Percentiles rank a stretch among this genome's conserved stretches.
Evolutionary conservation across 768 basidiomycete genomes (phyloP).

Genomic region (Lactarius evosmus): DNA sequence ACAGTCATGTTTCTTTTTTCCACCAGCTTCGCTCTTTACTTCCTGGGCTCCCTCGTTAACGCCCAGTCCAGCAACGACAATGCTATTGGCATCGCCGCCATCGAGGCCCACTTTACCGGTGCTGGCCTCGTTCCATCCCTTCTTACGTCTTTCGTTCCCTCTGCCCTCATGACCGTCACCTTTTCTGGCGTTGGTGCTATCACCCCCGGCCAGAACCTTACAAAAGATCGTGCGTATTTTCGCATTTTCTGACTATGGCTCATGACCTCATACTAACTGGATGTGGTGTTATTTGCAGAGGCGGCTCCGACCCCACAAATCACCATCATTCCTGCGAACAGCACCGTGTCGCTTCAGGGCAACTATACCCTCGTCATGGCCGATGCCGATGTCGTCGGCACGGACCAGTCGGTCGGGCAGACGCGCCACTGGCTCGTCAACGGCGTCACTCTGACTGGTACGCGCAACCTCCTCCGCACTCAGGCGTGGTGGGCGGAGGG

Average conservation of each 20-base stretch:
- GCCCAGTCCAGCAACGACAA: constrained; percentile 44
- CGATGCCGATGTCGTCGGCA: constrained; percentile 67
- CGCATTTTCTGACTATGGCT: not conserved
- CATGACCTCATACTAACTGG: not conserved
- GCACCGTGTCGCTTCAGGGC: constrained; percentile 44
- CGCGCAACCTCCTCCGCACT: constrained; percentile 14
- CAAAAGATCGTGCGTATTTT: constrained; percentile 50
- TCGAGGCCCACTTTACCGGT: constrained; percentile 65
- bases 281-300: constrained; percentile 41
- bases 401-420: constrained; percentile 53
- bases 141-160: constrained; percentile 57
- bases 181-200: constrained; percentile 50
- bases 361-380: constrained; percentile 71
- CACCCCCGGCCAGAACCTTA: constrained; percentile 56
- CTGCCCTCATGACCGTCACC: constrained; percentile 51
- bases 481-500: too few relatives aligned
- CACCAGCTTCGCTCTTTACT: constrained; percentile 35
- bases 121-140: constrained; percentile 61
- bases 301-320: constrained; percentile 53
- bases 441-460: constrained; percentile 50
- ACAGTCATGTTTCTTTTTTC: constrained; percentile 17
- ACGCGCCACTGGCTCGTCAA: constrained; percentile 84
- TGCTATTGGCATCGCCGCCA: constrained; percentile 49
- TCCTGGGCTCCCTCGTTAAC: constrained; percentile 42
- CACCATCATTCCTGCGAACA: constrained; percentile 48